These are phyloP conservation scores for Beauveria rudraprayagi DNA, from an alignment of 2,329 filamentous ascomycete genomes.

Conservation along the genomic window DNA sequence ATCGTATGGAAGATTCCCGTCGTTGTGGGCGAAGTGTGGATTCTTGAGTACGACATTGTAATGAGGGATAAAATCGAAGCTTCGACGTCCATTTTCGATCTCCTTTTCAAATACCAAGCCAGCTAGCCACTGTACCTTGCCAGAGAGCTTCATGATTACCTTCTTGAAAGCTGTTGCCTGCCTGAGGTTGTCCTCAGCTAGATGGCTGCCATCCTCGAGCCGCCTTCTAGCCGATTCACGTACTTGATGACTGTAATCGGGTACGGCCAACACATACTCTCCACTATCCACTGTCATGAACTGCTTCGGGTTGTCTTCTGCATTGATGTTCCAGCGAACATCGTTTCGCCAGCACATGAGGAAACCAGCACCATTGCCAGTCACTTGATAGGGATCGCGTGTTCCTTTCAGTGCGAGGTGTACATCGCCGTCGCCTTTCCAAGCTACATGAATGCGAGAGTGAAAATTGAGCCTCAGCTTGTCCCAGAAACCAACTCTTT, in stretches of 20 bases:
- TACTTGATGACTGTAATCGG: constrained; percentile 85
- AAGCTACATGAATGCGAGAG: constrained; percentile 78
- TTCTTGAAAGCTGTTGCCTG: constrained; percentile 89
- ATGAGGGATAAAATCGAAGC: constrained; percentile 84
- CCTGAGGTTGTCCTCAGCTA: constrained; percentile 56
- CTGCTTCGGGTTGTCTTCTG: constrained; percentile 76
- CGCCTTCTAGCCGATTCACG: constrained; percentile 49
- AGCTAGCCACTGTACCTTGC: constrained; percentile 86
- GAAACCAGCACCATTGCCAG: constrained; percentile 86
- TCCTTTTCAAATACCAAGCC: constrained; percentile 90
- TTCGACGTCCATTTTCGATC: constrained; percentile 61
- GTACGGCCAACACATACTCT: constrained; percentile 89
- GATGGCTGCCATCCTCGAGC: constrained; percentile 50
- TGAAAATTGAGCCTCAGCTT: constrained; percentile 94
- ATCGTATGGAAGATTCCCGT: constrained; percentile 60
- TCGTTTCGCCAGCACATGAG: constrained; percentile 98
- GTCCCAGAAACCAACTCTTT: constrained; percentile 96
- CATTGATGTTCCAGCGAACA: constrained; percentile 78
- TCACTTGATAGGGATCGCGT: constrained; percentile 87
- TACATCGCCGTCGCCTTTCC: constrained; percentile 94
- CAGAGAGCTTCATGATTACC: constrained; percentile 96
- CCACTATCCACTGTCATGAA: constrained; percentile 96
- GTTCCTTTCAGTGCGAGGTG: constrained; percentile 87
- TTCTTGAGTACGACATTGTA: constrained; percentile 85
- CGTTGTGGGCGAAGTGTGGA: constrained; percentile 61